Conservation (phyloP, 176 grass and related monocot genomes). For the Lolium perenne region DNA sequence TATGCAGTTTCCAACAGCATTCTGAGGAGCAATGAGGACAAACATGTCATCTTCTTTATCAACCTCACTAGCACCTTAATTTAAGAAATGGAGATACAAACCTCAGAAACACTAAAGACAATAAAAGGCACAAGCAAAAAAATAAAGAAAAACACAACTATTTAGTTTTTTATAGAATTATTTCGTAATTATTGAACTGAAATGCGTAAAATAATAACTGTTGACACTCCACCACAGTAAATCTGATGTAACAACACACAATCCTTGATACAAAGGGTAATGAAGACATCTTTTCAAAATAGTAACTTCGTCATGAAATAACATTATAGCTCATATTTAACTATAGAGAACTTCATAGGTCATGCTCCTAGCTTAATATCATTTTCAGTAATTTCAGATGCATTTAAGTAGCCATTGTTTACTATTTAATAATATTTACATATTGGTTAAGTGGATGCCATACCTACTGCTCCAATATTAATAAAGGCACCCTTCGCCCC, state of each 20-base stretch:
- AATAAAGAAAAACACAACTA: not conserved
- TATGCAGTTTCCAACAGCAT: conserved; percentile 99
- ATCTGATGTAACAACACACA: not conserved
- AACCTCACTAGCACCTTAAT: conserved; percentile 65
- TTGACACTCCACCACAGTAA: not conserved
- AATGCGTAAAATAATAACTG: conserved; percentile 6
- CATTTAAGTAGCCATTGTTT: not conserved
- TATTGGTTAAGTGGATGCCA: conserved; percentile 35
- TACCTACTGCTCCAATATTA: conserved; percentile 91
- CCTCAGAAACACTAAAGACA: not conserved
- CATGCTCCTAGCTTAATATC: not conserved
- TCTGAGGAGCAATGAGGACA: conserved; percentile 92
- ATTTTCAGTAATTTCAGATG: conserved; percentile 8
- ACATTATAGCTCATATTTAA: not conserved
- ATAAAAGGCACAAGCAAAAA: not conserved
- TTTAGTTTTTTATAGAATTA: conserved; percentile 1
- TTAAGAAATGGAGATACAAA: conserved; percentile 7
- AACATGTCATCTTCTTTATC: conserved; percentile 98
- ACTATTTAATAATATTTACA: not conserved
- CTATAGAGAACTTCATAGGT: not conserved
- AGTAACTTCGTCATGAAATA: not conserved
- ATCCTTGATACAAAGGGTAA: not conserved
- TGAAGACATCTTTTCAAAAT: not conserved
- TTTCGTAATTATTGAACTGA: not conserved
- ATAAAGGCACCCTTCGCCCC: conserved; percentile 79